Percentiles rank a stretch among this genome's conserved stretches.
Conservation (phyloP, 1,284 basidiomycete genomes). For the Melampsora americana region DNA sequence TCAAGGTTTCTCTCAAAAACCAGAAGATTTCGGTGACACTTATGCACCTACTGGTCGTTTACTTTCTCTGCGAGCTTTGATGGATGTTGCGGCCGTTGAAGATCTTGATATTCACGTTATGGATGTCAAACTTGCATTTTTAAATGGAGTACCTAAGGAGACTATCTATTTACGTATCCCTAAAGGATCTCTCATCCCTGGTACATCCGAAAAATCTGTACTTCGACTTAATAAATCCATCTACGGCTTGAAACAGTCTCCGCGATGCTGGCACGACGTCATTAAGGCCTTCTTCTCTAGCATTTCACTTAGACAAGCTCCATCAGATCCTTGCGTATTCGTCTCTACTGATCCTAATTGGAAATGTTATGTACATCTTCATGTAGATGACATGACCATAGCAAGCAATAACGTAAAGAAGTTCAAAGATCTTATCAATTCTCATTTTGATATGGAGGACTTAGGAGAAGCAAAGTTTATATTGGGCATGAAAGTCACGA, state of each 20-base stretch:
- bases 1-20: neutral
- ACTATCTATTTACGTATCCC: neutral
- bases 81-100: neutral
- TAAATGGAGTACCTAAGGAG: neutral
- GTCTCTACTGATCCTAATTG: neutral
- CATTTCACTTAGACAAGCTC: neutral
- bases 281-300: neutral
- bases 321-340: neutral
- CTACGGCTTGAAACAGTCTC: conserved; percentile 29
- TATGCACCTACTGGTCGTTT: too few species aligned
- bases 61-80: neutral
- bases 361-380: neutral
- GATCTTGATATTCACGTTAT: neutral
- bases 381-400: neutral
- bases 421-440: neutral
- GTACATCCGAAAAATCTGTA: neutral
- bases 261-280: conserved; percentile 11
- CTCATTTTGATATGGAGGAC: neutral
- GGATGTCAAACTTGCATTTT: neutral
- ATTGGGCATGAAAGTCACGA: neutral
- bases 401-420: neutral
- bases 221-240: conserved; percentile 19
- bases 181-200: neutral
- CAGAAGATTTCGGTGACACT: neutral
- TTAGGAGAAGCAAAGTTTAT: neutral